Evolutionary conservation across 352 stramenopile species (phyloP).

Genomic region (Phytophthora sojae): DNA sequence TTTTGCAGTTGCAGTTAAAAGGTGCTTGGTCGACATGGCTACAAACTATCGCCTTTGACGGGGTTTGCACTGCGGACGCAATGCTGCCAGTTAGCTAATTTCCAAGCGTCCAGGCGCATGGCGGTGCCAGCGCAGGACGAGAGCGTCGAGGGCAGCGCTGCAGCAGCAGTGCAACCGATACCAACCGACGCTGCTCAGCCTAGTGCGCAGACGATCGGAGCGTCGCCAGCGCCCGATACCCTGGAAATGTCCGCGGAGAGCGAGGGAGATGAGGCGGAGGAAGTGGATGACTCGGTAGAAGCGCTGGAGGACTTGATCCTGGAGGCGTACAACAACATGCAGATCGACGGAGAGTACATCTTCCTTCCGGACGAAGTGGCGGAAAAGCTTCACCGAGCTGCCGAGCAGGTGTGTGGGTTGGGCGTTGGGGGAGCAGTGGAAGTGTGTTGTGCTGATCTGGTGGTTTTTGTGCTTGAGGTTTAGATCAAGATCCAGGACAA

Average conservation of each 20-base stretch:
- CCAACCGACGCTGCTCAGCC: background rate
- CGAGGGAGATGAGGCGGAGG: conserved; percentile 13
- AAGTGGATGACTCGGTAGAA: conserved; percentile 41
- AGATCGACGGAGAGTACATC: conserved; percentile 84
- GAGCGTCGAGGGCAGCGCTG: conserved; percentile 5
- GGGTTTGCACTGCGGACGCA: conserved; percentile 16
- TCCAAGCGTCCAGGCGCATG: conserved; percentile 13
- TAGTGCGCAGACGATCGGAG: conserved; percentile 7
- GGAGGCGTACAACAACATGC: conserved; percentile 86
- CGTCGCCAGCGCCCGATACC: background rate
- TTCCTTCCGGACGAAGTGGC: conserved; percentile 75
- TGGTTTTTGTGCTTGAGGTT: conserved; percentile 15
- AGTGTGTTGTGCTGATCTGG: conserved; percentile 6
- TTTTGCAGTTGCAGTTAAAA: background rate
- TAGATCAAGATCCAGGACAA: conserved; percentile 37
- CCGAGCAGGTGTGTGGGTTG: conserved; percentile 52
- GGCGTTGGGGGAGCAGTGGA: background rate
- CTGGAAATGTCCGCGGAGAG: conserved; percentile 19
- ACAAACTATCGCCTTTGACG: conserved; percentile 22
- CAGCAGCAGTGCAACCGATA: background rate
- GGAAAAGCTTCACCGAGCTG: conserved; percentile 67
- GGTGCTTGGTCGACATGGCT: background rate
- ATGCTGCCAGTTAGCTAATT: conserved; percentile 28
- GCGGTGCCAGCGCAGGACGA: conserved; percentile 16
- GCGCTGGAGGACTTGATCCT: conserved; percentile 77